phyloP scores from a whole-genome alignment of 2,329 filamentous ascomycete genomes.

The Clarireedia sp. region DNA sequence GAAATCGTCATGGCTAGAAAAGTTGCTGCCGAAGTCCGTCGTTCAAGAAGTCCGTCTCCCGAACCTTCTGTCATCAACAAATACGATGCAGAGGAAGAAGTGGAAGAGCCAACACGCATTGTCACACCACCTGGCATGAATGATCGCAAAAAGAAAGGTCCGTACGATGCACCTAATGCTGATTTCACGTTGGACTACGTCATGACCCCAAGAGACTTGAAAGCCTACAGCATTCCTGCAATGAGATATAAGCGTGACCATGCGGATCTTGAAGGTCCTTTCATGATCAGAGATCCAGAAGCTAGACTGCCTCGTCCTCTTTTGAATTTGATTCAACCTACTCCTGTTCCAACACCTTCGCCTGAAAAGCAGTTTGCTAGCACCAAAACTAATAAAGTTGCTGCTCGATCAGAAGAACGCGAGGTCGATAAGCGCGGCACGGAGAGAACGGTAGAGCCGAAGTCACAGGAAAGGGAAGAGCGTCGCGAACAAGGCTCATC shows the following conservation, averaged over 20 bases:
- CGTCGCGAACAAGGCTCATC: neutral
- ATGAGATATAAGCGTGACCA: conserved; percentile 33
- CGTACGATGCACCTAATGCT: conserved; percentile 52
- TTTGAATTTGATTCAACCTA: conserved; percentile 54
- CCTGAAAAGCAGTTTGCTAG: conserved; percentile 34
- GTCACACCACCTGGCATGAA: conserved; percentile 47
- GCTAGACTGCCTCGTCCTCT: conserved; percentile 37
- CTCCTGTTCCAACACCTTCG: conserved; percentile 45
- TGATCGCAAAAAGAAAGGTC: conserved; percentile 39
- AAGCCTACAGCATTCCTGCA: conserved; percentile 27
- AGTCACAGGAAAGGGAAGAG: neutral
- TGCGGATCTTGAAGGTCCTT: conserved; percentile 17
- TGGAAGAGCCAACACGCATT: conserved; percentile 36
- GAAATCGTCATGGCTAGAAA: conserved; percentile 46
- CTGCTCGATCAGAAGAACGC: conserved; percentile 10
- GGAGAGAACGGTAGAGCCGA: neutral
- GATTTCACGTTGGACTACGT: conserved; percentile 55
- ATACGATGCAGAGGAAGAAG: conserved; percentile 35
- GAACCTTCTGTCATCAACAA: conserved; percentile 48
- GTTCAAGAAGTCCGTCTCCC: conserved; percentile 44
- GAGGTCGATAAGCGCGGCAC: neutral
- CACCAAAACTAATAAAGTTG: conserved; percentile 9
- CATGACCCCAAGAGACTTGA: conserved; percentile 45
- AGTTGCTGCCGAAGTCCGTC: conserved; percentile 44
- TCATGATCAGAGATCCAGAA: conserved; percentile 22